Evolutionary conservation across 441 rosid species (phyloP).

Genomic region (Geranium incanum): DNA sequence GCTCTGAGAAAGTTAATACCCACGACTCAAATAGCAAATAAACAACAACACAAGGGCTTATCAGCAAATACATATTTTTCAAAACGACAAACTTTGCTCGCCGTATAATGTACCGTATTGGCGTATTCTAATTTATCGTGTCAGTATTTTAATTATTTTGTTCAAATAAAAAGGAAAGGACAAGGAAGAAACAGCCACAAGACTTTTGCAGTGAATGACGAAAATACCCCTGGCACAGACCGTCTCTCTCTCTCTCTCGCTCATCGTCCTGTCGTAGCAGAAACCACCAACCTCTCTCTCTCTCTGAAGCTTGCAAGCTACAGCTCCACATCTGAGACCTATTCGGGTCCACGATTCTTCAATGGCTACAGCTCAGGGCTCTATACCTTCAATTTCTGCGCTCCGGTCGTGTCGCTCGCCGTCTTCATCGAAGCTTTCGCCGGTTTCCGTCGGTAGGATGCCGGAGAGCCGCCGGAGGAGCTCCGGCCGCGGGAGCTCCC

Average conservation of each 20-base stretch:
- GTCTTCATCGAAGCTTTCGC: conserved; percentile 18
- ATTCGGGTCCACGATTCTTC: conserved; percentile 6
- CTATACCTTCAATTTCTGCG: conserved; percentile 31
- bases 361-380: conserved; percentile 43
- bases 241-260: not conserved
- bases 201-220: not conserved
- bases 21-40: not conserved
- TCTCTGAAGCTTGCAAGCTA: not conserved
- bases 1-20: not conserved
- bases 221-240: conserved; percentile 2
- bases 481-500: conserved; percentile 19
- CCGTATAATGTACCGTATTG: not conserved
- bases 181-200: not conserved
- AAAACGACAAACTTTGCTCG: not conserved
- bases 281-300: not conserved
- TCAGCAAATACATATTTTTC: not conserved
- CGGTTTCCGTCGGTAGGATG: conserved; percentile 16
- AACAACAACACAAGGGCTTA: not conserved
- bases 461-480: conserved; percentile 26
- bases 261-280: not conserved
- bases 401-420: conserved; percentile 28
- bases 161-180: not conserved
- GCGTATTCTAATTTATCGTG: no score
- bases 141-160: not conserved
- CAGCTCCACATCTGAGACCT: not conserved